These are phyloP conservation scores for Spiraea crenata DNA, from an alignment of 331 rosid genomes.

Conservation along the genomic window DNA sequence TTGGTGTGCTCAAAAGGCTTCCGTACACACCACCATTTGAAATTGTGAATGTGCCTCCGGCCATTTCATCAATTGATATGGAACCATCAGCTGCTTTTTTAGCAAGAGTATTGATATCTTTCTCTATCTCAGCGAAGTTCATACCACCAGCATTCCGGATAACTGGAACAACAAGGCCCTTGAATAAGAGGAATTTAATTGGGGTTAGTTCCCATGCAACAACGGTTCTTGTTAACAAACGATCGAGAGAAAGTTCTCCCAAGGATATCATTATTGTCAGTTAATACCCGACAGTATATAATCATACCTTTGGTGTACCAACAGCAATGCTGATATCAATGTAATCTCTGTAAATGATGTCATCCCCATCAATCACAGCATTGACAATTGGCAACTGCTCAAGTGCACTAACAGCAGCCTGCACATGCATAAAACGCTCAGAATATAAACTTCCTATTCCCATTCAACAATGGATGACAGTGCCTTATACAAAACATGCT, in stretches of 20 bases:
- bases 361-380: conserved; percentile 71
- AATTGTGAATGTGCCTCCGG: conserved; percentile 60
- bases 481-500: background rate
- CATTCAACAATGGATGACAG: background rate
- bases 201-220: background rate
- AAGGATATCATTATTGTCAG: background rate
- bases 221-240: background rate
- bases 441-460: conserved; percentile 4
- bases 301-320: conserved; percentile 56
- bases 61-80: conserved; percentile 64
- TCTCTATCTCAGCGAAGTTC: conserved; percentile 56
- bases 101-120: conserved; percentile 49
- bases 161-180: conserved; percentile 67
- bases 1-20: conserved; percentile 59
- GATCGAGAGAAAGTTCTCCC: background rate
- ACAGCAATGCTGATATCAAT: conserved; percentile 62
- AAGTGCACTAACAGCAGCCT: conserved; percentile 66
- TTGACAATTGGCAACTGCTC: conserved; percentile 52
- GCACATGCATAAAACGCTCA: background rate
- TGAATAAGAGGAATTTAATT: background rate
- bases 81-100: conserved; percentile 57
- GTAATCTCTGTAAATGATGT: conserved; percentile 59
- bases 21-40: conserved; percentile 67
- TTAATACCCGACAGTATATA: background rate
- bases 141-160: conserved; percentile 41